phyloP scores from a whole-genome alignment of 768 basidiomycete genomes.

The Fomitopsis pulvina region DNA sequence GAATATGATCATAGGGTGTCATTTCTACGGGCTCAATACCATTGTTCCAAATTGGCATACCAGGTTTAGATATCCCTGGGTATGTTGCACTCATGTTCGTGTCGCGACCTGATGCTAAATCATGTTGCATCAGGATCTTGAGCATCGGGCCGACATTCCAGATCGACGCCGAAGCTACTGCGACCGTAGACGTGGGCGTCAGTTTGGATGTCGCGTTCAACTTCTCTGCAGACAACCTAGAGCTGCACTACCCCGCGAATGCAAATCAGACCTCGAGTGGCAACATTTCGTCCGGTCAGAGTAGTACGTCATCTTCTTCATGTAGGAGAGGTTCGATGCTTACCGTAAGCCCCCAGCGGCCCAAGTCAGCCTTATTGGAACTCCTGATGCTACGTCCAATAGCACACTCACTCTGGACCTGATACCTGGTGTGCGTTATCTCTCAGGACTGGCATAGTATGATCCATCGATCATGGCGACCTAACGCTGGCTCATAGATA shows the following conservation, averaged over 20 bases:
- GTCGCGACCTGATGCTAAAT: background rate
- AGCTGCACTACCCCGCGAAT: constrained; percentile 38
- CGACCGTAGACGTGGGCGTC: constrained; percentile 28
- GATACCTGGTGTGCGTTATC: constrained; percentile 29
- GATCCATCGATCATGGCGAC: background rate
- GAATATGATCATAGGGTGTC: constrained; percentile 23
- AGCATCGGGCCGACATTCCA: constrained; percentile 42
- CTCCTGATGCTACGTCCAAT: constrained; percentile 33
- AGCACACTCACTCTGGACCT: constrained; percentile 41
- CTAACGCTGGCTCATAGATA: constrained; percentile 13
- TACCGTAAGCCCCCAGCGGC: background rate
- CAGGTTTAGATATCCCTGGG: constrained; percentile 46
- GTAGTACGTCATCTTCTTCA: constrained; percentile 23
- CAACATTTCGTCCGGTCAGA: constrained; percentile 32
- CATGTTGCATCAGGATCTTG: constrained; percentile 29
- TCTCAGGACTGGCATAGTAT: background rate
- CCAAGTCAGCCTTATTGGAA: constrained; percentile 28
- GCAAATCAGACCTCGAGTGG: constrained; percentile 15
- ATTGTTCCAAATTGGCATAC: constrained; percentile 36
- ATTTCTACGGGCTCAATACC: constrained; percentile 37
- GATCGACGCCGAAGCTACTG: constrained; percentile 27
- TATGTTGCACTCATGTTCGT: constrained; percentile 14
- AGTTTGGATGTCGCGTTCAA: constrained; percentile 37
- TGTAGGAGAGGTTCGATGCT: background rate
- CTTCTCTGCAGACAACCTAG: constrained; percentile 35